phyloP scores from a whole-genome alignment of 2,329 filamentous ascomycete genomes.

The Fusarium verrucosum region DNA sequence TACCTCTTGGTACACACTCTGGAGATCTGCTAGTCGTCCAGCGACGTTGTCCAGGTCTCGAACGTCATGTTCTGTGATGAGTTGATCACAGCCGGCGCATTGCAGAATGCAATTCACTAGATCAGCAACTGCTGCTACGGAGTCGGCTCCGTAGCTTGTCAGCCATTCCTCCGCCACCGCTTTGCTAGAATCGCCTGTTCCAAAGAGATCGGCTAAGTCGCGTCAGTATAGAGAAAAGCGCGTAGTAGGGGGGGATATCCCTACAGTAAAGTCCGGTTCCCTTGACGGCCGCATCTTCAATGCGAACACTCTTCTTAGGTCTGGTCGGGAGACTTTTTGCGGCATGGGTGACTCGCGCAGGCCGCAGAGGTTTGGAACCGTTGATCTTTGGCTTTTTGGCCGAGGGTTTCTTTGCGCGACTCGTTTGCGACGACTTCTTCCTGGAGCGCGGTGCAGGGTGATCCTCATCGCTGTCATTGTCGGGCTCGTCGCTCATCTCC shows the following conservation, averaged over 20 bases:
- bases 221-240: constrained; percentile 33
- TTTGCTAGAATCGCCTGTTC: constrained; percentile 64
- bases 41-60: constrained; percentile 88
- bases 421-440: constrained; percentile 56
- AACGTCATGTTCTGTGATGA: constrained; percentile 84
- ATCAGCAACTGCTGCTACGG: constrained; percentile 65
- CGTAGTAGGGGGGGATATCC: neutral
- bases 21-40: constrained; percentile 81
- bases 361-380: constrained; percentile 55
- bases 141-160: constrained; percentile 64
- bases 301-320: constrained; percentile 65
- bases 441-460: constrained; percentile 51
- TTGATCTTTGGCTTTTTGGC: constrained; percentile 73
- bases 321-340: constrained; percentile 57
- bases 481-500: constrained; percentile 56
- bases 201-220: constrained; percentile 68
- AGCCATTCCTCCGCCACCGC: constrained; percentile 70
- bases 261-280: constrained; percentile 66
- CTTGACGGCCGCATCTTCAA: constrained; percentile 59
- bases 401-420: constrained; percentile 64
- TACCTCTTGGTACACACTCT: constrained; percentile 85
- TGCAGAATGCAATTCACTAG: constrained; percentile 74
- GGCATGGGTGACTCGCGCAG: constrained; percentile 49
- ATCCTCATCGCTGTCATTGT: constrained; percentile 58
- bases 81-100: constrained; percentile 81